Evolutionary conservation across 2,329 filamentous ascomycete species (phyloP).

Genomic region (Lasiodiplodia sp.): DNA sequence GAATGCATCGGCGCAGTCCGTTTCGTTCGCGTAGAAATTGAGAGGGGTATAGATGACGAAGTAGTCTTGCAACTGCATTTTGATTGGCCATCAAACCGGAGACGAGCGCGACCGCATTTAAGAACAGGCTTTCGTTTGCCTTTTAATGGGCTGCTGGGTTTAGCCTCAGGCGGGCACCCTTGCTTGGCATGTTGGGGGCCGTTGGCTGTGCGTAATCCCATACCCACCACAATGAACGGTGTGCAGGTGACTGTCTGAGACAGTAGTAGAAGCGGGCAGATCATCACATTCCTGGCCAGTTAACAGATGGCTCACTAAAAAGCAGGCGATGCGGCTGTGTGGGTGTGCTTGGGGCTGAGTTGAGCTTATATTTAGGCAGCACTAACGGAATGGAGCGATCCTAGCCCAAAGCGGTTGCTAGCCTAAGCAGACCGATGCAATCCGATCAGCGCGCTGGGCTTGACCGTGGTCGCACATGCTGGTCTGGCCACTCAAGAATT

Average conservation of each 20-base stretch:
- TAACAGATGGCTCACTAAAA: not conserved
- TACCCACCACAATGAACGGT: not conserved
- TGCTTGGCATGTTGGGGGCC: not conserved
- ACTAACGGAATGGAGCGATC: not conserved
- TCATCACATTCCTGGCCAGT: not conserved
- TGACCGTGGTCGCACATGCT: too few relatives aligned
- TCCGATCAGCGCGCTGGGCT: not conserved
- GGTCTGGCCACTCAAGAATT: not conserved
- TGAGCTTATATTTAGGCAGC: not conserved
- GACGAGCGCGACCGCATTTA: not conserved
- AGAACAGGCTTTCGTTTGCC: not conserved
- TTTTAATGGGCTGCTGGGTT: not conserved
- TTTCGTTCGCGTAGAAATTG: not conserved
- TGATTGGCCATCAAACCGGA: not conserved
- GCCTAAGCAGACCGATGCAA: not conserved
- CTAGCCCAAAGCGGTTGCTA: not conserved
- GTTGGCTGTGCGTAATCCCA: not conserved
- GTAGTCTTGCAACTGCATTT: not conserved
- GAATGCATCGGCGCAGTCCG: not conserved
- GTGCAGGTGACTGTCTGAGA: not conserved
- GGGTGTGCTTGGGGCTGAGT: not conserved
- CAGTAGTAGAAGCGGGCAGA: not conserved
- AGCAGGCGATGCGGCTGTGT: not conserved
- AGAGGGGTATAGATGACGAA: not conserved
- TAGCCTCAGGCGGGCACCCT: not conserved